These are phyloP conservation scores for Salix koriyanagi DNA, from an alignment of 345 rosid genomes.

Conservation along the genomic window DNA sequence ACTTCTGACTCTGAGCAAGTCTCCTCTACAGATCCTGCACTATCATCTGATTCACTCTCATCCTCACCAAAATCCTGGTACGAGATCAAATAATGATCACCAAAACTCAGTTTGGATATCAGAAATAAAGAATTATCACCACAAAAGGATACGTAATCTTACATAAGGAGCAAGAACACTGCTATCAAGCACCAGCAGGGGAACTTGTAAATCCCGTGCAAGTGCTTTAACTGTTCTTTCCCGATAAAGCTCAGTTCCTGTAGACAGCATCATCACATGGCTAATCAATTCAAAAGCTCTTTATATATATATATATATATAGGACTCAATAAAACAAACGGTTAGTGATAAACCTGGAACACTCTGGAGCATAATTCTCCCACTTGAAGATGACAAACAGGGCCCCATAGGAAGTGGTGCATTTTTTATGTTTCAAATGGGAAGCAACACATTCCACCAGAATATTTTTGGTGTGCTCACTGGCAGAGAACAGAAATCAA, in stretches of 20 bases:
- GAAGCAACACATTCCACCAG: constrained; percentile 87
- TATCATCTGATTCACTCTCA: constrained; percentile 71
- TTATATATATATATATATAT: too few species aligned
- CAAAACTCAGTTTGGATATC: neutral
- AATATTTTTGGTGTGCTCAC: constrained; percentile 68
- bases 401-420: constrained; percentile 57
- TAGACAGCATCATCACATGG: constrained; percentile 17
- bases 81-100: constrained; percentile 19
- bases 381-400: constrained; percentile 79
- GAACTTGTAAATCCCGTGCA: constrained; percentile 80
- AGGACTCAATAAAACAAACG: neutral
- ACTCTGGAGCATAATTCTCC: constrained; percentile 86
- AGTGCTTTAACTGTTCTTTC: constrained; percentile 91
- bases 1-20: constrained; percentile 70
- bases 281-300: constrained; percentile 8
- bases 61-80: constrained; percentile 78
- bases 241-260: constrained; percentile 90
- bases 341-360: constrained; percentile 60
- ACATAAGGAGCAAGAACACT: constrained; percentile 89
- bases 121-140: neutral
- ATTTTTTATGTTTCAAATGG: constrained; percentile 66
- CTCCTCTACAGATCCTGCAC: constrained; percentile 58
- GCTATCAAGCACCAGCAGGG: constrained; percentile 86
- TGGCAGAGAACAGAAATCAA: constrained; percentile 23
- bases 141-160: constrained; percentile 38